A percentile compares a stretch with the other conserved stretches of the same genome.
These are phyloP conservation scores for Brassica napus DNA, from an alignment of 345 rosid species.

Conservation along the genomic window DNA sequence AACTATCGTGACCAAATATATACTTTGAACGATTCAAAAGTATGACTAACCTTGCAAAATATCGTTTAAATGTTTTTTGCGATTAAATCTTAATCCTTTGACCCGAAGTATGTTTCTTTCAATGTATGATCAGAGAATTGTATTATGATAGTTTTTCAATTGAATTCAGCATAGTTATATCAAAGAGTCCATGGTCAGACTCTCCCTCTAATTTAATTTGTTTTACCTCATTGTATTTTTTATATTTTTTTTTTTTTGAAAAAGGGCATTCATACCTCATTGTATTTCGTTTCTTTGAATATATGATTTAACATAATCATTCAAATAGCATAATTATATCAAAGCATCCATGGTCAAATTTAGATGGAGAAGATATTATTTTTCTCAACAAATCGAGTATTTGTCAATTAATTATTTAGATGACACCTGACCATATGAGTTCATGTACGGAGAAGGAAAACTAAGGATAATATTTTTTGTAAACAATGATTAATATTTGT, in stretches of 20 bases:
- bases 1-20: slow-evolving; percentile 3
- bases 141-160: slow-evolving; percentile 2
- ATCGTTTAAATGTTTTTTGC: background rate
- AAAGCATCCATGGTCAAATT: background rate
- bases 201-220: background rate
- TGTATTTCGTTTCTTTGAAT: background rate
- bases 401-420: background rate
- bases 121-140: background rate
- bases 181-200: background rate
- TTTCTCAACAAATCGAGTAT: background rate
- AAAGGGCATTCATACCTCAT: background rate
- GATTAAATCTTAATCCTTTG: background rate
- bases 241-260: too few species aligned
- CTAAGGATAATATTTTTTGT: background rate
- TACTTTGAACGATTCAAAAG: background rate
- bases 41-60: background rate
- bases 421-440: background rate
- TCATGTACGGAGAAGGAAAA: background rate
- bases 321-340: background rate
- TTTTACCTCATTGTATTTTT: background rate
- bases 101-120: background rate
- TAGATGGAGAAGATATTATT: background rate
- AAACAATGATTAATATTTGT: background rate
- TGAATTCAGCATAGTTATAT: background rate
- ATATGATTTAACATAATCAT: background rate